Evolutionary conservation across 2,329 filamentous ascomycete genomes (phyloP), one percentile per base, ranked within the genome.

Genomic region (Calonectria pteridis): DNA sequence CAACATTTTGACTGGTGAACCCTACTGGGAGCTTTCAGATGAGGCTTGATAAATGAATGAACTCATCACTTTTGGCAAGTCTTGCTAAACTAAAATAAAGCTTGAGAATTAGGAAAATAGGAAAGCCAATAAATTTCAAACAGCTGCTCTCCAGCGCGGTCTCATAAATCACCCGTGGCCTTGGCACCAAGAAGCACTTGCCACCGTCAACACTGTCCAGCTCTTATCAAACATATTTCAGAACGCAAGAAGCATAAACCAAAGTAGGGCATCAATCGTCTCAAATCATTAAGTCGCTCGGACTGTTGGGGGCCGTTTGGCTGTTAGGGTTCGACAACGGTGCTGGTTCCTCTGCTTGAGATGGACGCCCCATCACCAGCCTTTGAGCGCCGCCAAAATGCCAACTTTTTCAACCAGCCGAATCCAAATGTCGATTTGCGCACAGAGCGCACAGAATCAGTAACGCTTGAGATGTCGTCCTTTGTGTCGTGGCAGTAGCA

Each of bases 401-500:
- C 67, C 58, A 70, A 18, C 49, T 64, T 64, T 23, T 55, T 70
- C 2, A 70, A 10, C 67, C 67, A 70, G 16, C 58, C 58, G 28
- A 70, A 64, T 20, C 58, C 43, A 37, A 40, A 40, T 2, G n/a
- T 33, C 13, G 31, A 43, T n/a, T 64, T 63, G 26, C 46, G 43
- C 20, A 16, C 18, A 9, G 28, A 33, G 20, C 33, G 37, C 28
- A 28, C 29, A 6, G 40, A 31, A 26, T 20, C 20, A 13, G 26
- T 28, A 9, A 31, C 1, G 28, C 16, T 58, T 5, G 40, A 16
- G 18, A 11, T 20, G 5, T 53, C 35, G 20, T 37, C 49, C 23
- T 40, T 63, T 37, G 58, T 33, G 5, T 46, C 18, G 46, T 70
- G 67, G n/a, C 67, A 70, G 58, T 16, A 55, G 67, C 67, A 70